Base-by-base conservation (phyloP, 208 protist species). In the Kentomonas sorsogonicus region DNA sequence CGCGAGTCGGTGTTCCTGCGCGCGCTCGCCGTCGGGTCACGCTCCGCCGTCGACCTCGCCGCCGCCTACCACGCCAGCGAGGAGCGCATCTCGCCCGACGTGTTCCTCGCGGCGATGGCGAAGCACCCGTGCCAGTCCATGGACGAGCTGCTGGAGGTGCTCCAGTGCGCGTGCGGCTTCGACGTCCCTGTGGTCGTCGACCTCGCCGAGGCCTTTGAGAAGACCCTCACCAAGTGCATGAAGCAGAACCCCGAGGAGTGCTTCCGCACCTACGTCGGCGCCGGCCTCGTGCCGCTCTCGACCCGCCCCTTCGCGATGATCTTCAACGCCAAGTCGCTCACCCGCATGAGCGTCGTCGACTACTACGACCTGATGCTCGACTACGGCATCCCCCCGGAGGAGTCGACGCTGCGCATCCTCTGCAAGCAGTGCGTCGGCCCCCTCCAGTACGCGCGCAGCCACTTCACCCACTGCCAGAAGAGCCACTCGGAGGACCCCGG, bases 281-380 rank as follows among this genome's bases (percentile, higher is more conserved):
- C 69, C 25, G 82, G 88, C 5, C 56, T 94, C 34, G 54, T 72
- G 11, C 88, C 88, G 3, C 56, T 91, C 48, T 79, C 77, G 15
- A 84, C 71, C 6, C 71, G 81, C 0, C 82, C 83, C n/a, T 94
- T 92, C 65, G 83, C 79, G 31, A 83, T 94, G 69, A 55, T 94
- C 18, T 92, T 94, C 72, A 94, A 86, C 60, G 74, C 65, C 31
- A 54, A 65, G 31, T 71, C 33, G 11, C 48, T 73, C 25, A 66
- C 57, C 33, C 63, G 57, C 20, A 61, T 64, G 13, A 63, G 60
- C 15, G 70, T 88, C 16, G 46, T 94, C 27, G 83, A 91, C 41
- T 91, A 91, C 57, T 94, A 94, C 52, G 77, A 89, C 41, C 63
- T 87, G 27, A 94, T 94, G 88, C 67, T 94, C 3, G 85, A 92